Evolutionary conservation across 345 rosid species (phyloP).

Genomic region (Schrenkiella parvula): DNA sequence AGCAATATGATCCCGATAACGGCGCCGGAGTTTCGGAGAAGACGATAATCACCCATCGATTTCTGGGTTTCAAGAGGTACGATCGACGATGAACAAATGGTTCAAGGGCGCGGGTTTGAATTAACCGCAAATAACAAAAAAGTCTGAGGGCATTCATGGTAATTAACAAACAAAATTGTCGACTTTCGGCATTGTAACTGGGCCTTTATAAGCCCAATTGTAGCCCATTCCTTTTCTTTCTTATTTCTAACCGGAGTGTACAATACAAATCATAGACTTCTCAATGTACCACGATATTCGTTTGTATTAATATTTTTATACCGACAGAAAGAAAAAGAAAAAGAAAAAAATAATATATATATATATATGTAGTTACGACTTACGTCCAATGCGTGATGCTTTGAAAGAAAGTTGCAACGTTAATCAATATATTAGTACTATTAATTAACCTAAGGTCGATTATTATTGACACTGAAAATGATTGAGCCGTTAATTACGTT

Average conservation of each 20-base stretch:
- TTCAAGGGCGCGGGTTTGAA: conserved; percentile 36
- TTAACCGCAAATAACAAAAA: background rate
- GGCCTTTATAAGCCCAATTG: background rate
- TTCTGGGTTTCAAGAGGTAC: conserved; percentile 8
- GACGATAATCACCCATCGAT: conserved; percentile 38
- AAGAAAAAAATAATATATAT: too few relatives aligned
- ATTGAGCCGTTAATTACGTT: conserved; percentile 29
- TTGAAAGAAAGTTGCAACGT: background rate
- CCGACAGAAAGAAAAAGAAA: too few relatives aligned
- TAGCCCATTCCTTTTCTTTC: background rate
- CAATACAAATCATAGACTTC: background rate
- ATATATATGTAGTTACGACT: too few relatives aligned
- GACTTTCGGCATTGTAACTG: background rate
- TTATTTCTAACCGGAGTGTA: too few relatives aligned
- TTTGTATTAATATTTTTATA: background rate
- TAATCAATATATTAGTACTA: background rate
- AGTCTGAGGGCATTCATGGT: conserved; percentile 32
- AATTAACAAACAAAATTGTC: background rate
- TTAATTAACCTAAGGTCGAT: background rate
- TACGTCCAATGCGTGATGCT: background rate
- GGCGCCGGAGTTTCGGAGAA: conserved; percentile 33
- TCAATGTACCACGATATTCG: background rate
- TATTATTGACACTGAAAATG: conserved; percentile 1
- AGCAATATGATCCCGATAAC: conserved; percentile 28
- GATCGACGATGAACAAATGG: background rate